Conservation (phyloP, 768 basidiomycete genomes). For the Kwoniella shandongensis region DNA sequence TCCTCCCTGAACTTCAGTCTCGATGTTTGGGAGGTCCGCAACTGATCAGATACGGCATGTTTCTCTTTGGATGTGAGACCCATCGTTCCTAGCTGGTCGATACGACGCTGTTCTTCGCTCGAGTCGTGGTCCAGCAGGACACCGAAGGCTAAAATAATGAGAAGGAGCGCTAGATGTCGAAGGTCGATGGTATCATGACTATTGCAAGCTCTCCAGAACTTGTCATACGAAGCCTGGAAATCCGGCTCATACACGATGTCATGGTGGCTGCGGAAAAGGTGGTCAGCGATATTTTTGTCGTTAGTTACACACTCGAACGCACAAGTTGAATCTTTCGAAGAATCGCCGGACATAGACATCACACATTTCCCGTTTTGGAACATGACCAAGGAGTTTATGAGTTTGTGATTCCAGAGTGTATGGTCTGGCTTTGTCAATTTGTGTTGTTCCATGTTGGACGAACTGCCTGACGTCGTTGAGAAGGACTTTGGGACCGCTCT, state of each 20-base stretch:
- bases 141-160: constrained; percentile 34
- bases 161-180: constrained; percentile 25
- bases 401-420: constrained; percentile 20
- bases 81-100: background rate
- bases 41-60: background rate
- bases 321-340: constrained; percentile 31
- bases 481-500: constrained; percentile 19
- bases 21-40: constrained; percentile 7
- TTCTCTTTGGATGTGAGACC: background rate
- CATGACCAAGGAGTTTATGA: constrained; percentile 19
- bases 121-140: constrained; percentile 27
- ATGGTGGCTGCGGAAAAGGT: constrained; percentile 15
- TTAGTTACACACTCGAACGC: background rate
- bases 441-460: constrained; percentile 5
- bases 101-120: background rate
- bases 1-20: constrained; percentile 22
- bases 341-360: constrained; percentile 18
- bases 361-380: constrained; percentile 6
- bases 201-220: constrained; percentile 28
- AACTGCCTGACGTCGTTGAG: constrained; percentile 19
- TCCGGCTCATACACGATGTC: constrained; percentile 35
- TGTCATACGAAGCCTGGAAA: constrained; percentile 28
- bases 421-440: constrained; percentile 19
- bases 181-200: constrained; percentile 22
- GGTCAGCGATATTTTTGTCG: background rate